Evolutionary conservation across 148 eudicot genomes (phyloP).

Genomic region (Rhododendron mucronatum): DNA sequence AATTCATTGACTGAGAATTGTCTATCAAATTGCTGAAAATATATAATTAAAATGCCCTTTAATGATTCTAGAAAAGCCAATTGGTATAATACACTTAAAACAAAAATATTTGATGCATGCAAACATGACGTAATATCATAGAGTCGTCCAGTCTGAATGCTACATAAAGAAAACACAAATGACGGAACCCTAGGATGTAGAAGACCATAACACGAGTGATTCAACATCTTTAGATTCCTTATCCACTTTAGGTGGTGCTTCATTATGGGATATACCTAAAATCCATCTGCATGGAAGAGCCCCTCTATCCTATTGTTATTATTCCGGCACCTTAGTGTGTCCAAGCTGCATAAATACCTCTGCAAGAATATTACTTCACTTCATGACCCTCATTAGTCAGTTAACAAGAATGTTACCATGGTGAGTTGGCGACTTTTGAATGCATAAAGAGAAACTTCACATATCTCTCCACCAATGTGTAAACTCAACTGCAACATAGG

Average conservation of each 20-base stretch:
- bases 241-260: neutral
- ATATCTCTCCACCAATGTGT: neutral
- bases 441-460: conserved; percentile 5
- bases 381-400: neutral
- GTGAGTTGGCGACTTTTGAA: neutral
- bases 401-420: neutral
- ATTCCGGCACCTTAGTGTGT: neutral
- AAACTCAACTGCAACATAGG: neutral
- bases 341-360: conserved; percentile 4
- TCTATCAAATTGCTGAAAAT: neutral
- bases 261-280: neutral
- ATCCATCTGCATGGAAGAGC: neutral
- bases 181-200: neutral
- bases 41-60: neutral
- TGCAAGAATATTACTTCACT: neutral
- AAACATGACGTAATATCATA: neutral
- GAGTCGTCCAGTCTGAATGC: neutral
- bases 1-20: neutral
- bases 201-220: neutral
- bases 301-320: too few species aligned
- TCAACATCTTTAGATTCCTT: neutral
- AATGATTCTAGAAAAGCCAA: neutral
- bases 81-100: neutral
- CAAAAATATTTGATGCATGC: neutral
- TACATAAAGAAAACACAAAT: neutral